Evolutionary conservation across 176 grass and related monocot genomes (phyloP), one percentile per base, ranked within the genome.

Genomic region (Musa beccarii): DNA sequence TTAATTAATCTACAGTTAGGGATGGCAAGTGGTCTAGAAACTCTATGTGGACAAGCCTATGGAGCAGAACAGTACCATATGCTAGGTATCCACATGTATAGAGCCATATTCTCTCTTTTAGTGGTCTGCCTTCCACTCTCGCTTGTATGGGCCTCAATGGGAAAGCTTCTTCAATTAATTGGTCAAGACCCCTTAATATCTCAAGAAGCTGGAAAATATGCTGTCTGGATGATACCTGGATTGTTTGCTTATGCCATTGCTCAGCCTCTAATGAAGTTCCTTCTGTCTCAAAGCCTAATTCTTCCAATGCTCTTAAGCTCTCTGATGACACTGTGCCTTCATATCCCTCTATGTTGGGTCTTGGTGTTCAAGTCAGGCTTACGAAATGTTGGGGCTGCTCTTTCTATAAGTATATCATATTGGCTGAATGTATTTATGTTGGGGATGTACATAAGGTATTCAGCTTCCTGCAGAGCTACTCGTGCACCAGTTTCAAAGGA

Each of bases 11-110:
- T 78, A 82, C 85, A 98, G 90, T 68, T 90, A 84, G 94, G 90
- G 69, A 93, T 98, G 94, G 90, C 94, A 69, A 89, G 84, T 49
- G 89, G 85, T 52, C 76, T 96, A 59, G 93, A 96, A 84, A 96
- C 93, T 70, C 83, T 92, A 26, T 90, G 87, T 1, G 93, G 93
- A 14, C 89, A 96, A 89, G 93, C 93, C 59, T 96, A 89, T 15
- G 93, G 93, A 1, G 93, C 93, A 9, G 76, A 96, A 77, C 87
- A 85, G 53, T 90, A 92, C 0, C 75, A 84, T 22, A 90, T 74
- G 50, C 63, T 96, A 62, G 93, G 87, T 76, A 52, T 87, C 51
- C 87, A 96, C 57, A 92, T 85, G 11, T 96, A 92, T 9, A 83
- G 85, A 80, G 93, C 93, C 51, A 88, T 90, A 76, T 80, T 96